A percentile compares a stretch with the other conserved stretches of the same genome.
These are phyloP conservation scores for Fusarium begoniae DNA, from an alignment of 2,329 filamentous ascomycete genomes.

Conservation along the genomic window DNA sequence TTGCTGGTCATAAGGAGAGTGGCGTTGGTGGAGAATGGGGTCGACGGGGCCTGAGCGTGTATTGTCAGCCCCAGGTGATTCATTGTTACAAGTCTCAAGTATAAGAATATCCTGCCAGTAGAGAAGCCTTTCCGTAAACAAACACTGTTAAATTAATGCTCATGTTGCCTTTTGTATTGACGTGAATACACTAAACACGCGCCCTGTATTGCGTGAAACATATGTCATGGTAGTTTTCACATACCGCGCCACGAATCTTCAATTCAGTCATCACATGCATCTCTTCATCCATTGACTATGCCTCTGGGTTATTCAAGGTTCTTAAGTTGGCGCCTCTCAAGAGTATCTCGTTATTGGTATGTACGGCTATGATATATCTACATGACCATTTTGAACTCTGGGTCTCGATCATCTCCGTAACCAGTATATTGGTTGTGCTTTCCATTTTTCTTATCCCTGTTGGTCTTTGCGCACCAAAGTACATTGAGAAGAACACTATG, in stretches of 20 bases:
- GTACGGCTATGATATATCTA: neutral
- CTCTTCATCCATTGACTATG: no score
- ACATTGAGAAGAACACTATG: neutral
- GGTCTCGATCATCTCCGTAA: neutral
- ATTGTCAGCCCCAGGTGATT: slow-evolving; percentile 11
- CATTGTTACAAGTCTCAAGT: slow-evolving; percentile 9
- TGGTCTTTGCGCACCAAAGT: neutral
- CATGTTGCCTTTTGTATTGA: no score
- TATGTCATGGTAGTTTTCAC: fast-evolving
- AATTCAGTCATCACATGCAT: no score
- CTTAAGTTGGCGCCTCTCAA: fast-evolving
- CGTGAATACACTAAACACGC: neutral
- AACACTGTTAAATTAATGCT: no score
- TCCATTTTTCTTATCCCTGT: neutral
- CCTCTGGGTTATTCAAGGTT: fast-evolving
- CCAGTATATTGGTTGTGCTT: neutral
- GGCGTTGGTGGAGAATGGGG: slow-evolving; percentile 54
- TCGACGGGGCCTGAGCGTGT: slow-evolving; percentile 40
- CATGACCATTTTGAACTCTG: neutral
- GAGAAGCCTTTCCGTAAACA: fast-evolving
- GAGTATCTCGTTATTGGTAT: neutral
- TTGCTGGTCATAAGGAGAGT: slow-evolving; percentile 54
- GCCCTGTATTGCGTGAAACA: no score
- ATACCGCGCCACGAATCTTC: fast-evolving
- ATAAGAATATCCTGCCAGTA: fast-evolving